Evolutionary conservation across 2,329 filamentous ascomycete genomes (phyloP).

Genomic region (Microdochium nivale): DNA sequence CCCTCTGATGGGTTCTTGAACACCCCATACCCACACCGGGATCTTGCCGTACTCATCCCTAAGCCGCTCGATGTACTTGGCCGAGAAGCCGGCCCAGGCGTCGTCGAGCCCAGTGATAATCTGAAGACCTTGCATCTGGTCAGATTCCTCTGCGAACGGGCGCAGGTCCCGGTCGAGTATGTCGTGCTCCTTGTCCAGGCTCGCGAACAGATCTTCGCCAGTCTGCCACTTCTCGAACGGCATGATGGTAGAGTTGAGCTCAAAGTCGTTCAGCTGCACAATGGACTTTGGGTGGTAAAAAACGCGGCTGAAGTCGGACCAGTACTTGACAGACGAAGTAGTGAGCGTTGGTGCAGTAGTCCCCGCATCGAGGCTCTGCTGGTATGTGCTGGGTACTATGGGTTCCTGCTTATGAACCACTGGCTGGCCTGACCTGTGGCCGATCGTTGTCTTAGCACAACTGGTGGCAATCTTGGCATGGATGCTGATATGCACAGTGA

Average conservation of each 20-base stretch:
- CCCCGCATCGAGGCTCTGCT: constrained; percentile 69
- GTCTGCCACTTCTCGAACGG: constrained; percentile 72
- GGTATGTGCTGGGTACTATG: constrained; percentile 67
- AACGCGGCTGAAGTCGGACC: constrained; percentile 92
- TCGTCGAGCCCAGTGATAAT: constrained; percentile 64
- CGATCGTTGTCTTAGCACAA: background rate
- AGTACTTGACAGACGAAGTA: constrained; percentile 73
- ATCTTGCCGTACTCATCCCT: constrained; percentile 88
- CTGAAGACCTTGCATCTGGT: constrained; percentile 84
- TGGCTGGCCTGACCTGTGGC: constrained; percentile 42
- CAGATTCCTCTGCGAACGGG: constrained; percentile 85
- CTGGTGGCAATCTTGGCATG: background rate
- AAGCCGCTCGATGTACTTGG: constrained; percentile 66
- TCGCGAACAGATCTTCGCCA: constrained; percentile 67
- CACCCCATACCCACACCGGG: constrained; percentile 78
- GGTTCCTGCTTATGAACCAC: constrained; percentile 59
- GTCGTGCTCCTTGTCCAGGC: constrained; percentile 72
- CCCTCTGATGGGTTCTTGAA: constrained; percentile 53
- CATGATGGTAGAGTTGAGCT: constrained; percentile 69
- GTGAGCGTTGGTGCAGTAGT: constrained; percentile 54
- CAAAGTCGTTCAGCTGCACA: constrained; percentile 79
- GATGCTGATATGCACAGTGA: constrained; percentile 1
- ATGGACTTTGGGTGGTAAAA: constrained; percentile 87
- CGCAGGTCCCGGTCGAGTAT: constrained; percentile 84
- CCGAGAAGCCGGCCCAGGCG: constrained; percentile 72